A percentile compares a stretch with the other conserved stretches of the same genome.
phyloP scores from a whole-genome alignment of 73 alveolate species.

The Paramecium sonneborni region DNA sequence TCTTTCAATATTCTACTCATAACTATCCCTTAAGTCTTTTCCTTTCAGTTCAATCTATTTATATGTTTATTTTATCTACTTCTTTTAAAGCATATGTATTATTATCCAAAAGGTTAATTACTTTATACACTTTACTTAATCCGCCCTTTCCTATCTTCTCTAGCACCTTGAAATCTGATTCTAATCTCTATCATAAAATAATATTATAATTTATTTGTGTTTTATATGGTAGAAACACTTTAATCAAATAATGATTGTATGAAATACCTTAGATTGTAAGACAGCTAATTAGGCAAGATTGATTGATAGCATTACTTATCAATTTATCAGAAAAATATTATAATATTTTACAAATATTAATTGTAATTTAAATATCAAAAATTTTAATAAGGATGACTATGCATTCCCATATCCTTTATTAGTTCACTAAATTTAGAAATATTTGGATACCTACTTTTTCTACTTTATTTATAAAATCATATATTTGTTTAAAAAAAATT shows the following conservation, averaged over 20 bases:
- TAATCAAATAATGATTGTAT: not conserved
- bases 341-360: too few relatives aligned
- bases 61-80: conserved; percentile 32
- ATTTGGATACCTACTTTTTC: too few relatives aligned
- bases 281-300: not conserved
- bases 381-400: too few relatives aligned
- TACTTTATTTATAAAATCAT: too few relatives aligned
- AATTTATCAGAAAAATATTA: not conserved
- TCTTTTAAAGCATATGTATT: conserved; percentile 62
- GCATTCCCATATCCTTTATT: too few relatives aligned
- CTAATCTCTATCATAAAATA: conserved; percentile 50
- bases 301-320: not conserved
- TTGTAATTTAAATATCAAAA: too few relatives aligned
- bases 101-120: conserved; percentile 54
- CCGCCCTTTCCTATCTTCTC: conserved; percentile 72
- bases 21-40: not conserved
- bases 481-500: too few relatives aligned
- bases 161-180: conserved; percentile 68
- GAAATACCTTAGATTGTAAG: not conserved
- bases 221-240: not conserved
- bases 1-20: not conserved
- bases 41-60: not conserved
- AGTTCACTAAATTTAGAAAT: too few relatives aligned
- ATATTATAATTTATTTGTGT: not conserved
- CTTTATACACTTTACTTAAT: conserved; percentile 62